Evolutionary conservation across 2,329 filamentous ascomycete species (phyloP).

Genomic region (Fusarium subtropicale): DNA sequence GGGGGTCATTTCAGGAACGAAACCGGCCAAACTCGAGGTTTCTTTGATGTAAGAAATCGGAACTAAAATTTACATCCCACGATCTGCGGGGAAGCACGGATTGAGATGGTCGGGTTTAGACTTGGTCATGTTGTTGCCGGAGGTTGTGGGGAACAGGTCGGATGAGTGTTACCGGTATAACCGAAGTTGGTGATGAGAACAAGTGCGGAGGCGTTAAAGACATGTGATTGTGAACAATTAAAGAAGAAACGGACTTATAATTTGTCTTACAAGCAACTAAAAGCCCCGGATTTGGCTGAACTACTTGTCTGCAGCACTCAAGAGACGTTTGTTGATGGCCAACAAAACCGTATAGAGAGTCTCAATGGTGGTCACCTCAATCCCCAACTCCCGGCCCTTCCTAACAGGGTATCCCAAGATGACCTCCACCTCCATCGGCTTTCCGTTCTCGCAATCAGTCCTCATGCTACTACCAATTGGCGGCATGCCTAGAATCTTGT

Average conservation of each 20-base stretch:
- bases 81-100: constrained; percentile 19
- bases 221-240: rapidly evolving
- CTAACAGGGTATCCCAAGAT: constrained; percentile 70
- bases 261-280: not conserved
- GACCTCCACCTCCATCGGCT: constrained; percentile 71
- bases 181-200: not conserved
- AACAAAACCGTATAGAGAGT: constrained; percentile 53
- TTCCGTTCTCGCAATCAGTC: constrained; percentile 66
- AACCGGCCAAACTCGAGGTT: not conserved
- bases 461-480: constrained; percentile 65
- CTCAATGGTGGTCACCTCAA: constrained; percentile 65
- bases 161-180: not conserved
- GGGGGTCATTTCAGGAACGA: constrained; percentile 16
- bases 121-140: not conserved
- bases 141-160: not conserved
- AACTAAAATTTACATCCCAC: constrained; percentile 8
- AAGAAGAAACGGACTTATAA: too few species aligned
- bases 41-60: constrained; percentile 19
- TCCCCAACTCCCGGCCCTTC: constrained; percentile 64
- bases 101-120: not conserved
- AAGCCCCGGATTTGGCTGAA: not conserved
- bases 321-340: constrained; percentile 47
- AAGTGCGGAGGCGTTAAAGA: not conserved
- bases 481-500: constrained; percentile 59
- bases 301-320: not conserved